Base-by-base conservation (phyloP, 108 stramenopile species). In the Cyclotella cryptica region DNA sequence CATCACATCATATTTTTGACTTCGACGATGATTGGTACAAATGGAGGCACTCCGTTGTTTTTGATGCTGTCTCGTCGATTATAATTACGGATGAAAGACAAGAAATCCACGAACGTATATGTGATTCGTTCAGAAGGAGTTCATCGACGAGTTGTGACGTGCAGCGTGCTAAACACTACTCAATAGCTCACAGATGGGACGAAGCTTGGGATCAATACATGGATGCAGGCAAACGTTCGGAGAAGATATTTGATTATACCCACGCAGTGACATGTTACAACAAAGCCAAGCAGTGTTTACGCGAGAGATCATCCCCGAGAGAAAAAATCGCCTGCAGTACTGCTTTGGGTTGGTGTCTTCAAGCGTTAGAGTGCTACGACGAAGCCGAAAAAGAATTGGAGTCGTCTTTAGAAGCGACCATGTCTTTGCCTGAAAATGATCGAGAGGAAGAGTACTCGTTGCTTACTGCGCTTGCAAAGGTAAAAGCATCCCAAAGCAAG, bases 131-230 rank as follows among this genome's bases (percentile, higher is more conserved):
- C 12, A 27, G 30, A 21, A 35, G 17, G 49, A 75, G 11, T 51
- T 22, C 41, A 69, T 47, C 22, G 19, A 51, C 39, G 45, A 57
- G 12, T 57, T 57, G 75, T 45, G 53, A 65, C 29, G 78, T 51
- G 35, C 69, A 42, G 3, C 70, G 46, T 35, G 80, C 80, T 39
- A 69, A 58, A 22, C 80, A 81, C 46, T 70, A 54, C 69, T 46
- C 66, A 4, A 55, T 81, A 55, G 69, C 75, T 11, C 49, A 81
- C 18, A 45, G 66, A 44, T 81, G 73, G 80, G 54, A 66, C 14
- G 60, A 71, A 24, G 80, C 80, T 24, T 76, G 70, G 59, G 57
- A 69, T 26, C 75, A 44, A 43, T 81, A 81, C 60, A 81, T 81
- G 80, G 60, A 75, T 14, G 80, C 80, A 19, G 80, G 80, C 12